Evolutionary conservation across 805 yeast species (phyloP), one percentile per base, ranked within the genome.

Genomic region (Dipodascus albidus): DNA sequence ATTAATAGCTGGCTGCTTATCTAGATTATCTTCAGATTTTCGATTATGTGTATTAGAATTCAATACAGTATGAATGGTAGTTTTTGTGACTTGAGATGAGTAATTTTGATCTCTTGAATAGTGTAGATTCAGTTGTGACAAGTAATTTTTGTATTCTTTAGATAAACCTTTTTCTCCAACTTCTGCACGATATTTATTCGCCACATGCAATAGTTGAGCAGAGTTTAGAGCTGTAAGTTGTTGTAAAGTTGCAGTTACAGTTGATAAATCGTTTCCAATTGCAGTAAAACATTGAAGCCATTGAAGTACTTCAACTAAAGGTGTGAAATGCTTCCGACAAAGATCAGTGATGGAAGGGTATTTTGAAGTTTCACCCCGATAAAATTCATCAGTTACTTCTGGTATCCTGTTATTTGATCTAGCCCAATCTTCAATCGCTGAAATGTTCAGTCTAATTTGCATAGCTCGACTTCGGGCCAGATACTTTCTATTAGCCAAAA

Each of bases 391-490:
- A 31, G 59, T 58, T 22, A 66, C 59, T 53, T 65, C 67, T 14
- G 80, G 79, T 24, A 73, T 73, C 58, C 77, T 71, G 61, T 81
- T 80, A 59, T 82, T 84, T 3, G 79, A 74, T 55, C 95, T 78
- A 27, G 91, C 77, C 99, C 99, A 93, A 63, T 93, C 96, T 67
- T 93, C 97, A 48, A 93, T 69, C 3, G 85, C 78, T 0, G 96
- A 88, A 8, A 93, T 62, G 61, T 93, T 93, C 53, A 93, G 76
- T 53, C 97, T 74, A 49, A 93, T 83, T 64, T 93, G 98, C 68
- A 93, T 80, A 0, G 97, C 98, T 57, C 83, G 79, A 0, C 87
- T 77, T 55, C 99, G 77, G 0, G 96, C 80, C 50, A 85, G 74
- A 59, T 84, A 84, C 60, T 79, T 85, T 27, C 85, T 80, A 57